Percentiles rank a stretch among this genome's conserved stretches.
Conservation (phyloP, 2,329 filamentous ascomycete genomes). For the Penicillium italicum region DNA sequence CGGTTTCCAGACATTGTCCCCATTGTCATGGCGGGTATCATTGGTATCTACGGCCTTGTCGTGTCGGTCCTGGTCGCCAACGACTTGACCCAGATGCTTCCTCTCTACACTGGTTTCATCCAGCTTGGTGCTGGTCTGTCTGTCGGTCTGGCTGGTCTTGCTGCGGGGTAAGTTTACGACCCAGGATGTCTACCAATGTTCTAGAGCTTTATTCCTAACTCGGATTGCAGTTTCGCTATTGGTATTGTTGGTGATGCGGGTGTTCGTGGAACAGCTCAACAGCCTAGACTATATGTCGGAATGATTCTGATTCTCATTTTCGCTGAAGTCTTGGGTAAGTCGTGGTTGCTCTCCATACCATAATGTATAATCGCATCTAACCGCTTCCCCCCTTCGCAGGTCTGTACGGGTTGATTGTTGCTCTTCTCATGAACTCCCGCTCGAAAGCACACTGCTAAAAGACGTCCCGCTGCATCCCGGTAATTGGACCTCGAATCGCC, state of each 20-base stretch:
- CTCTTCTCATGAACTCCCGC: conserved; percentile 99
- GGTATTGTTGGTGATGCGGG: conserved; percentile 68
- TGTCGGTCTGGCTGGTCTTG: conserved; percentile 77
- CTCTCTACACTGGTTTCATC: conserved; percentile 79
- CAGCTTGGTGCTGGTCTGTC: conserved; percentile 79
- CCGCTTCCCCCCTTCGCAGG: conserved; percentile 49
- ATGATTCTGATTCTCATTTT: conserved; percentile 99
- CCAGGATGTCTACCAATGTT: background rate
- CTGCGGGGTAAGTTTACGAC: conserved; percentile 55
- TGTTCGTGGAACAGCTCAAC: conserved; percentile 52
- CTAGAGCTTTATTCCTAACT: conserved; percentile 12
- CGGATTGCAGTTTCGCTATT: conserved; percentile 63
- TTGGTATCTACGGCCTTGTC: conserved; percentile 95
- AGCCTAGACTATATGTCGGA: conserved; percentile 74
- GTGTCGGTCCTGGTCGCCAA: conserved; percentile 84
- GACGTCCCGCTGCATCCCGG: conserved; percentile 9
- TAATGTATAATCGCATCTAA: conserved; percentile 25
- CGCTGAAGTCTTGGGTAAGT: conserved; percentile 92
- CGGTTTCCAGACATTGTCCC: conserved; percentile 79
- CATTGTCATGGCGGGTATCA: conserved; percentile 99
- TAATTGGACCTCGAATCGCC: conserved; percentile 10
- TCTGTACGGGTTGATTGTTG: conserved; percentile 98
- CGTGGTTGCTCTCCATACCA: background rate
- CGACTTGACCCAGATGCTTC: conserved; percentile 66
- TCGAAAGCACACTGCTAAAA: conserved; percentile 61